phyloP scores from a whole-genome alignment of 2,329 filamentous ascomycete species.

The Aspergillus felis region DNA sequence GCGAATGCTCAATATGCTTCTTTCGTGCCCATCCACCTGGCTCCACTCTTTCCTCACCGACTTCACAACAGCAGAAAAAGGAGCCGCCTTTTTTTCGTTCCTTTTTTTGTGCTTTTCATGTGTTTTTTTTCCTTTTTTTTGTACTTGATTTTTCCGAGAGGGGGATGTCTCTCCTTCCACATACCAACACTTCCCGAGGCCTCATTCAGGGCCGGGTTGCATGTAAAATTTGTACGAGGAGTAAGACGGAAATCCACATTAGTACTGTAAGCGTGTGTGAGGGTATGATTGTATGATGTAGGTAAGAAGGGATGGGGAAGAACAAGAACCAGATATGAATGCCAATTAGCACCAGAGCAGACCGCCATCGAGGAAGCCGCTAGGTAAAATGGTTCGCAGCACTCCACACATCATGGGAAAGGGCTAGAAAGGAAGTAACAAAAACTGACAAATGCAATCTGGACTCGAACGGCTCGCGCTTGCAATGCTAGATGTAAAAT shows the following conservation, averaged over 20 bases:
- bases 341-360: slow-evolving; percentile 3
- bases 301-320: background rate
- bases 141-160: slow-evolving; percentile 6
- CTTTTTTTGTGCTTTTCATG: slow-evolving; percentile 3
- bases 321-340: slow-evolving; percentile 1
- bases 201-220: background rate
- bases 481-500: slow-evolving; percentile 44
- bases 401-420: slow-evolving; percentile 9
- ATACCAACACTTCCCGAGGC: background rate
- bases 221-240: background rate
- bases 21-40: background rate
- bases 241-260: slow-evolving; percentile 17
- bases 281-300: slow-evolving; percentile 1
- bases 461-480: slow-evolving; percentile 41
- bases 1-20: slow-evolving; percentile 2
- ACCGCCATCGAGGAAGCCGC: background rate
- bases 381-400: slow-evolving; percentile 4
- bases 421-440: slow-evolving; percentile 6
- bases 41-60: background rate
- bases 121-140: background rate
- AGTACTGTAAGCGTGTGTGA: slow-evolving; percentile 6
- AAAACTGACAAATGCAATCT: slow-evolving; percentile 23
- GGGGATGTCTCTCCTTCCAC: background rate
- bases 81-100: slow-evolving; percentile 9
- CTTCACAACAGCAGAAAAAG: background rate